A percentile compares a stretch with the other conserved stretches of the same genome.
Conservation (phyloP, 805 yeast species). For the Yueomyces sp. region DNA sequence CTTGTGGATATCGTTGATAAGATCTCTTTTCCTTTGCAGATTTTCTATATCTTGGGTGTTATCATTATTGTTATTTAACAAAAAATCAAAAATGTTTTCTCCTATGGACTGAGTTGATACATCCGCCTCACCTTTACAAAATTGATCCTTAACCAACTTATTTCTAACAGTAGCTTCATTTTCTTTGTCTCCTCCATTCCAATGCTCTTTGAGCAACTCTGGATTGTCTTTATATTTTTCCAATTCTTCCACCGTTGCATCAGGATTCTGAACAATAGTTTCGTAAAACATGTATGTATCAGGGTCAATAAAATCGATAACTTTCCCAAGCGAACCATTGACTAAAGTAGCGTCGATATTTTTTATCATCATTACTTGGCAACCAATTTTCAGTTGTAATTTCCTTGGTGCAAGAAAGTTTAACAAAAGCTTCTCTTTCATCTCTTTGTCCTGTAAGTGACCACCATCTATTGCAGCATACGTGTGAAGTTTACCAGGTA, state of each 20-base stretch:
- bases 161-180: constrained; percentile 12
- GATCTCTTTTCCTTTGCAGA: constrained; percentile 33
- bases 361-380: constrained; percentile 76
- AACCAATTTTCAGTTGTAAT: constrained; percentile 48
- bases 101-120: constrained; percentile 11
- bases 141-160: constrained; percentile 14
- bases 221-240: constrained; percentile 9
- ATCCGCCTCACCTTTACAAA: constrained; percentile 6
- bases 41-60: constrained; percentile 20
- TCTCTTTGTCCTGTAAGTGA: constrained; percentile 25
- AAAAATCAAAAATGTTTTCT: constrained; percentile 38
- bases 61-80: constrained; percentile 19
- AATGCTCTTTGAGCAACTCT: constrained; percentile 8
- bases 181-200: constrained; percentile 6
- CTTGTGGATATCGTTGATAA: constrained; percentile 30
- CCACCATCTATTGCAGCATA: constrained; percentile 50
- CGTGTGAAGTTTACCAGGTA: constrained; percentile 31
- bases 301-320: constrained; percentile 43
- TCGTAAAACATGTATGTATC: constrained; percentile 33
- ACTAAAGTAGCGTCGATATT: constrained; percentile 61
- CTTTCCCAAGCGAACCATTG: constrained; percentile 66
- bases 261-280: constrained; percentile 10
- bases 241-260: constrained; percentile 8
- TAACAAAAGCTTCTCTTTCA: constrained; percentile 32
- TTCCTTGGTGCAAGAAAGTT: constrained; percentile 51